These are phyloP conservation scores for Antrodiella citrinella DNA, from an alignment of 768 basidiomycete genomes.

Conservation along the genomic window DNA sequence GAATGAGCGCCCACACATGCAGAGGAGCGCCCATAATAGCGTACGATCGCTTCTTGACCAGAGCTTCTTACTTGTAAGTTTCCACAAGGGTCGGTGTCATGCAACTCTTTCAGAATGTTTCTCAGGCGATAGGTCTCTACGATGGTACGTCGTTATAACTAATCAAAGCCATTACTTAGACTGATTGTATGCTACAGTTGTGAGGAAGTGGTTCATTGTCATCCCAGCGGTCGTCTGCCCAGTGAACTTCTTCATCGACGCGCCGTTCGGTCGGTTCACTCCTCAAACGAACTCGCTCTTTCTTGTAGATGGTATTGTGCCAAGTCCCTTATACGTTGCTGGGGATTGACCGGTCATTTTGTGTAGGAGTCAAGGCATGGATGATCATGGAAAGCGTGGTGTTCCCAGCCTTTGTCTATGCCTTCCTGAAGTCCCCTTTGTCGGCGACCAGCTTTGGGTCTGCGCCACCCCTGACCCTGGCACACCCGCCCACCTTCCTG, in stretches of 20 bases:
- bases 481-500: conserved; percentile 42
- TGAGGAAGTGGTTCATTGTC: conserved; percentile 40
- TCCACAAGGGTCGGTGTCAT: no score
- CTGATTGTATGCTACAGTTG: conserved; percentile 17
- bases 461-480: conserved; percentile 21
- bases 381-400: conserved; percentile 71
- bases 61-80: no score
- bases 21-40: not conserved
- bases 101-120: not conserved
- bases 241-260: conserved; percentile 46
- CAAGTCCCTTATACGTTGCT: conserved; percentile 18
- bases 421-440: conserved; percentile 42
- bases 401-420: conserved; percentile 44
- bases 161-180: not conserved
- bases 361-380: conserved; percentile 52
- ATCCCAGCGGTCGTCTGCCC: conserved; percentile 29
- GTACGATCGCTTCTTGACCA: no score
- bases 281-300: conserved; percentile 36
- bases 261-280: conserved; percentile 76
- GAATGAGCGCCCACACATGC: not conserved
- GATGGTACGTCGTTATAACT: not conserved
- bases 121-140: not conserved
- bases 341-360: not conserved
- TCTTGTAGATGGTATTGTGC: conserved; percentile 55
- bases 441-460: conserved; percentile 24